phyloP scores from a whole-genome alignment of 371 early-diverging fungal species.

The Mucor irregularis region DNA sequence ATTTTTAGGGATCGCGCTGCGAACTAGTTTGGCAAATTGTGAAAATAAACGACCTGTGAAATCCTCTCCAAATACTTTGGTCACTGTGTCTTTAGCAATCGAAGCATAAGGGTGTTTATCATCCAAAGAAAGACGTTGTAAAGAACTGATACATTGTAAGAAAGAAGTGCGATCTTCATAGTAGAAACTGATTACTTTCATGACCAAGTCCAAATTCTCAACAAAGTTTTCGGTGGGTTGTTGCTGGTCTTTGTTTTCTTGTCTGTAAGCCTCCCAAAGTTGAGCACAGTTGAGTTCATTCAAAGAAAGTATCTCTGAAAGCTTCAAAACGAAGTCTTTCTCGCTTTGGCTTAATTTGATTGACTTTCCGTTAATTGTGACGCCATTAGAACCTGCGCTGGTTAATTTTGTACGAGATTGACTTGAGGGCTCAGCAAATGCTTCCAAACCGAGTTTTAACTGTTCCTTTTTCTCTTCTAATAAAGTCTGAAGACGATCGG shows the following conservation, averaged over 20 bases:
- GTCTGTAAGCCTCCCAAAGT: conserved; percentile 35
- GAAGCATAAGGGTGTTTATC: conserved; percentile 26
- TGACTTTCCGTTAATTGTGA: conserved; percentile 35
- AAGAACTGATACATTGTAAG: conserved; percentile 38
- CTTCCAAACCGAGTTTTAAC: conserved; percentile 34
- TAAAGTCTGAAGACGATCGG: conserved; percentile 43
- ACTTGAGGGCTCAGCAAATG: conserved; percentile 30
- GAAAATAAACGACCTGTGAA: conserved; percentile 32
- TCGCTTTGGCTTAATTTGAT: conserved; percentile 35
- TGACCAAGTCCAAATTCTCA: conserved; percentile 24
- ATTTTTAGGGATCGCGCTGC: conserved; percentile 20
- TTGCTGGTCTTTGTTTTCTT: conserved; percentile 9
- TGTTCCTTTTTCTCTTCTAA: conserved; percentile 38
- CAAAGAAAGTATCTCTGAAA: conserved; percentile 30
- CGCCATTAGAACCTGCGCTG: conserved; percentile 12
- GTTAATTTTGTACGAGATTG: conserved; percentile 38
- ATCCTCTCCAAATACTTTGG: conserved; percentile 13
- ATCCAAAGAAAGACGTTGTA: conserved; percentile 33
- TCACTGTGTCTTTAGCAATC: conserved; percentile 28
- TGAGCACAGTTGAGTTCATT: conserved; percentile 39
- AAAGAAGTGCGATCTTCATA: conserved; percentile 40
- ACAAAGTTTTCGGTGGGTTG: conserved; percentile 5
- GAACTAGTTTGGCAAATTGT: conserved; percentile 29
- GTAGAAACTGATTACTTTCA: conserved; percentile 27
- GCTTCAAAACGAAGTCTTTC: conserved; percentile 31